Percentiles rank a stretch among this genome's conserved stretches.
phyloP scores from a whole-genome alignment of 192 early-diverging fungal species.

The Gigaspora rosea region DNA sequence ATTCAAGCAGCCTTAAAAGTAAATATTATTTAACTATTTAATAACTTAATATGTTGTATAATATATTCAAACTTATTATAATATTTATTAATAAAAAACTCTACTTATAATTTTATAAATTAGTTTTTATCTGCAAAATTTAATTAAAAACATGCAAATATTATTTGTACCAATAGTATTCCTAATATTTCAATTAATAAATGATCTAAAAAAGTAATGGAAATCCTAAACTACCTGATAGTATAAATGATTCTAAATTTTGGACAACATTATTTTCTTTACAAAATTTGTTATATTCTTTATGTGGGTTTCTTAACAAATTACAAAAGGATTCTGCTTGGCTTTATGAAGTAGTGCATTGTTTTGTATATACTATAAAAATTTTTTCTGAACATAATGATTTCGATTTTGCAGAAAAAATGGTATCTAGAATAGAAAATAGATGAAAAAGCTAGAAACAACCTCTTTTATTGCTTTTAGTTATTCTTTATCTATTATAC shows the following conservation, averaged over 20 bases:
- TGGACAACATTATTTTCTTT: background rate
- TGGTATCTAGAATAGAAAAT: slow-evolving; percentile 5
- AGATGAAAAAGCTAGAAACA: slow-evolving; percentile 1
- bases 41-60: too few relatives aligned
- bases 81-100: too few relatives aligned
- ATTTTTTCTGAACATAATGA: background rate
- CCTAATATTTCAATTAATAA: too few relatives aligned
- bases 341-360: slow-evolving; percentile 16
- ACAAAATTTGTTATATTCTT: slow-evolving; percentile 15
- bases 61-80: too few relatives aligned
- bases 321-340: slow-evolving; percentile 13
- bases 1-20: too few relatives aligned
- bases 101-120: too few relatives aligned
- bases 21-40: too few relatives aligned
- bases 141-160: too few relatives aligned
- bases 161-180: too few relatives aligned
- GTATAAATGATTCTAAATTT: slow-evolving; percentile 13
- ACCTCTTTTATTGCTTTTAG: background rate
- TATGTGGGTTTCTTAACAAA: background rate
- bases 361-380: slow-evolving; percentile 6
- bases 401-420: slow-evolving; percentile 1
- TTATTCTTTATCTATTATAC: background rate
- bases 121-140: too few relatives aligned
- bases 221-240: background rate
- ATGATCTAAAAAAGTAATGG: background rate